Base-by-base conservation (phyloP, 495 filamentous ascomycete species). In the Arthonia radiata region DNA sequence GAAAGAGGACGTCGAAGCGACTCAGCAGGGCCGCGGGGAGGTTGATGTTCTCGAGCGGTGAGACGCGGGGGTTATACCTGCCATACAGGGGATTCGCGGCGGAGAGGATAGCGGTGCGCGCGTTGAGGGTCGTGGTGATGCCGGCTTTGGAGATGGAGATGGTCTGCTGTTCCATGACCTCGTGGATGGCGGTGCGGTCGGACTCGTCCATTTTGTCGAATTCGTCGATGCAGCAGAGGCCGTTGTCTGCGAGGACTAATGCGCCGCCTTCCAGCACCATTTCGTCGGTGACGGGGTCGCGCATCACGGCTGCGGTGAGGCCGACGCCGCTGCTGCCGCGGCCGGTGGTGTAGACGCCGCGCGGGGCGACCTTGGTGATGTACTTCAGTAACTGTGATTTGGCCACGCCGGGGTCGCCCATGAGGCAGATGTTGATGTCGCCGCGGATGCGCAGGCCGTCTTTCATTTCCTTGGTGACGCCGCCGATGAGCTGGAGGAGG, bases 201-300 rank as follows among this genome's bases (percentile, higher is more conserved):
- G 64, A 61, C 43, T 97, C 86, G 43, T 94, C 89, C 86, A 97
- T 97, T 53, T 97, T 97, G 58, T 97, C 86, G 43, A 97, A 97
- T 47, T 97, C 86, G 55, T 97, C 86, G 50, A 97, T 97, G 46
- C 86, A 97, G 67, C 86, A 97, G 49, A 91, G 89, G 37, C 86
- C 86, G 40, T 94, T 94, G 44, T 97, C 86, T 15, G 86, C 89
- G 2, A 97, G 57, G 17, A 97, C 86, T 13, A 97, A 59, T 9
- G 86, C 86, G 48, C 86, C 86, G 19, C 89, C 89, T 52, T 97
- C 86, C 22, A 97, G 61, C 8, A 97, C 74, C 89, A 97, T 94
- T 46, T 97, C 86, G 43, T 97, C 86, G 0, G 86, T 97, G 17
- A 94, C 81, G 2, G 86, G 86, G 42, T 97, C 86, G 29, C 86